Percentiles rank a stretch among this genome's conserved stretches.
Conservation (phyloP, 2,329 filamentous ascomycete genomes). For the Phyllosticta citribraziliensis region DNA sequence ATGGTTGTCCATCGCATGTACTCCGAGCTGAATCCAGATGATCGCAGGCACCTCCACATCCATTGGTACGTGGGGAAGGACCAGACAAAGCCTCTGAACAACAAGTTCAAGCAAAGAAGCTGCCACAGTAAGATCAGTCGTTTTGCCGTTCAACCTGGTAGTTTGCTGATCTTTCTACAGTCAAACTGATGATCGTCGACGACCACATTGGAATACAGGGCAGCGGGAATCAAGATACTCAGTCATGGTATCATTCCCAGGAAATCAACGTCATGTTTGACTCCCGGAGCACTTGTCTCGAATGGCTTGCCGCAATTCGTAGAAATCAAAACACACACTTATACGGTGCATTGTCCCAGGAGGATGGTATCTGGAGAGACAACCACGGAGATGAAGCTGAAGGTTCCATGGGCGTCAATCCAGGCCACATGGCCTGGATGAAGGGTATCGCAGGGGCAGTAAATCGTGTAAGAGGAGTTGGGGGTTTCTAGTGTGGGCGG, state of each 20-base stretch:
- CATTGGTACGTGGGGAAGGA: slow-evolving; percentile 68
- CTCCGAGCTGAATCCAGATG: slow-evolving; percentile 39
- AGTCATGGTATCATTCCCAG: slow-evolving; percentile 69
- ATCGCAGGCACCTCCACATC: slow-evolving; percentile 46
- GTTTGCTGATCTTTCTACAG: slow-evolving; percentile 1
- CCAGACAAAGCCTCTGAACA: slow-evolving; percentile 56
- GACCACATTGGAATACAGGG: slow-evolving; percentile 59
- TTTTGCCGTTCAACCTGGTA: background rate
- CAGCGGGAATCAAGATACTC: slow-evolving; percentile 72
- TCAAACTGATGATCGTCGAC: slow-evolving; percentile 70
- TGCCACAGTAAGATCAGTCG: slow-evolving; percentile 46
- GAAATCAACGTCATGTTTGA: slow-evolving; percentile 72
- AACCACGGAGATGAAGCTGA: no score
- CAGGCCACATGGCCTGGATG: no score
- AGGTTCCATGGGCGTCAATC: no score
- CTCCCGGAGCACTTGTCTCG: slow-evolving; percentile 47
- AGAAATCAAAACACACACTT: slow-evolving; percentile 57
- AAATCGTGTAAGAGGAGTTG: no score
- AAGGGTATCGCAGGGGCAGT: no score
- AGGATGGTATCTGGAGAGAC: slow-evolving; percentile 42
- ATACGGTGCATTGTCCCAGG: slow-evolving; percentile 44
- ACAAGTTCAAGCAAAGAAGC: slow-evolving; percentile 53
- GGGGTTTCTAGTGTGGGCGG: no score
- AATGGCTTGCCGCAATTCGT: slow-evolving; percentile 52
- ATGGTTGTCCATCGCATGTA: slow-evolving; percentile 55